Conservation (phyloP, 352 stramenopile species). For the Globisporangium camurandrum region DNA sequence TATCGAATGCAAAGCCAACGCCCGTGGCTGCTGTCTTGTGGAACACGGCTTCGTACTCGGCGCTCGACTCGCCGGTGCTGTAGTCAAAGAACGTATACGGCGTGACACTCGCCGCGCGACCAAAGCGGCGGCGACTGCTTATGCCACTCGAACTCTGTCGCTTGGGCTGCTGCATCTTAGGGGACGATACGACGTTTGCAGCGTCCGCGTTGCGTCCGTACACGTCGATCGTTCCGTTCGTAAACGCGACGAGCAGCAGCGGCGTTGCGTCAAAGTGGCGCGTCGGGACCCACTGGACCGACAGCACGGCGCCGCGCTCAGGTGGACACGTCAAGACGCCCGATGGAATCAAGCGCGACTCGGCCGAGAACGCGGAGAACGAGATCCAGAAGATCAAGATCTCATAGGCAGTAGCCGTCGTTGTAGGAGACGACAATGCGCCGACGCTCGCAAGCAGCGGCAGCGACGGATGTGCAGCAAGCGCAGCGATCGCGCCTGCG, state of each 20-base stretch:
- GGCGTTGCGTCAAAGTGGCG: slow-evolving; percentile 76
- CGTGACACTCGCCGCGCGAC: slow-evolving; percentile 38
- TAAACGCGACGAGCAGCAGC: slow-evolving; percentile 57
- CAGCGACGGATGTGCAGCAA: slow-evolving; percentile 67
- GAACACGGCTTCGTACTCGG: slow-evolving; percentile 59
- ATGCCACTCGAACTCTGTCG: slow-evolving; percentile 9
- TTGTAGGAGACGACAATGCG: neutral
- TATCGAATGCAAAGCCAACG: slow-evolving; percentile 39
- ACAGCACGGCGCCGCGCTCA: slow-evolving; percentile 44
- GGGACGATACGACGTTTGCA: slow-evolving; percentile 49
- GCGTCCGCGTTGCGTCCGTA: slow-evolving; percentile 50
- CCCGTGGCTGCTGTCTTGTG: slow-evolving; percentile 26
- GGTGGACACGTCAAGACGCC: slow-evolving; percentile 51
- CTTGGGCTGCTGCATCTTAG: too few species aligned
- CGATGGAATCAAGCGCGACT: slow-evolving; percentile 72
- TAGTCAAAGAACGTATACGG: slow-evolving; percentile 77
- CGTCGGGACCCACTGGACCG: slow-evolving; percentile 77
- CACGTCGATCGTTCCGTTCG: slow-evolving; percentile 49
- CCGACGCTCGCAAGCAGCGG: slow-evolving; percentile 69
- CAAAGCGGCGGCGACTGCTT: slow-evolving; percentile 12
- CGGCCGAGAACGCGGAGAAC: slow-evolving; percentile 73
- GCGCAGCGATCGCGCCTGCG: slow-evolving; percentile 52
- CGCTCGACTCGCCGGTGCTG: slow-evolving; percentile 45
- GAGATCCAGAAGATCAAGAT: slow-evolving; percentile 82
- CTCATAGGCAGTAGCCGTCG: slow-evolving; percentile 31